phyloP scores from a whole-genome alignment of 495 filamentous ascomycete genomes.

The Talaromyces wortmannii region DNA sequence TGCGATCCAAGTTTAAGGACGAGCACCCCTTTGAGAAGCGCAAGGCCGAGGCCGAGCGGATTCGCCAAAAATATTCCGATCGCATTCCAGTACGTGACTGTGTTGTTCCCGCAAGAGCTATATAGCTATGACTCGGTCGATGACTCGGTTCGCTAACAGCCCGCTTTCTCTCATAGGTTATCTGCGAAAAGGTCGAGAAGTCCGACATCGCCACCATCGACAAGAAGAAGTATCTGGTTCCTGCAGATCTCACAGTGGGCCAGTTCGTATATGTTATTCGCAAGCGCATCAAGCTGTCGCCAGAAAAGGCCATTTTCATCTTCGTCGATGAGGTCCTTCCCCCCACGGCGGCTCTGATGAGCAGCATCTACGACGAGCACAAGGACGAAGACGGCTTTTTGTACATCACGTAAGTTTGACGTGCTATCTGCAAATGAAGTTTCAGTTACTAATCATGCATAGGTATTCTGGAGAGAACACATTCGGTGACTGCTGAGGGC shows the following conservation, averaged over 20 bases:
- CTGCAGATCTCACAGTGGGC: conserved; percentile 94
- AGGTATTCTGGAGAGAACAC: conserved; percentile 99
- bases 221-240: conserved; percentile 99
- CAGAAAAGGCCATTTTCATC: conserved; percentile 99
- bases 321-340: conserved; percentile 99
- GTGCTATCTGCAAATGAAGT: conserved; percentile 24
- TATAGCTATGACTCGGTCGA: too few species aligned
- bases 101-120: background rate
- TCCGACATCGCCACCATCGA: conserved; percentile 99
- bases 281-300: conserved; percentile 99
- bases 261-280: conserved; percentile 99
- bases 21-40: conserved; percentile 99
- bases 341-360: conserved; percentile 96
- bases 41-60: conserved; percentile 98
- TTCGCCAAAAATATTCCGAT: conserved; percentile 97
- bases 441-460: conserved; percentile 22
- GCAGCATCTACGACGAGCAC: conserved; percentile 99
- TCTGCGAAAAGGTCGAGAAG: conserved; percentile 99
- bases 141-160: background rate
- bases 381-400: conserved; percentile 62
- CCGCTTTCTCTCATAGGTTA: conserved; percentile 55
- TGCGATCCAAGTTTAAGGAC: conserved; percentile 99
- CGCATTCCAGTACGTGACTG: conserved; percentile 83
- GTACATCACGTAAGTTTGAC: conserved; percentile 48
- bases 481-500: conserved; percentile 59